These are phyloP conservation scores for Emergomyces africanus DNA, from an alignment of 2,329 filamentous ascomycete species.

Conservation along the genomic window DNA sequence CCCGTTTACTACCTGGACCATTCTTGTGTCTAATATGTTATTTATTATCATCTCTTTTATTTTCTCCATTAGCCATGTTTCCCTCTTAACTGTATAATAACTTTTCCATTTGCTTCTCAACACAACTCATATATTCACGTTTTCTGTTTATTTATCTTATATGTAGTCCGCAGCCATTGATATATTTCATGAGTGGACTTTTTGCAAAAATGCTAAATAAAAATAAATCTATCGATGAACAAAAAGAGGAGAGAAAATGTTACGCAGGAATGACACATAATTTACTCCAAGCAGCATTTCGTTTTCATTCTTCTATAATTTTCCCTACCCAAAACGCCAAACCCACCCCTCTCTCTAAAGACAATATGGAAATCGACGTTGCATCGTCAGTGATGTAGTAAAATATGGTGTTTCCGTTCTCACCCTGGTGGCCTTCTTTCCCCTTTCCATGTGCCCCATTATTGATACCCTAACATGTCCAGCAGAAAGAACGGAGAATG, in stretches of 20 bases:
- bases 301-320: neutral
- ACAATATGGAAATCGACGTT: neutral
- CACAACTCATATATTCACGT: neutral
- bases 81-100: conserved; percentile 2
- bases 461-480: neutral
- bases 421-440: neutral
- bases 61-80: neutral
- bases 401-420: neutral
- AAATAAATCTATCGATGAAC: neutral
- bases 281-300: neutral
- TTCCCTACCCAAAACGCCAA: neutral
- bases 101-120: neutral
- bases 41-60: neutral
- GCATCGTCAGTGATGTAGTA: neutral
- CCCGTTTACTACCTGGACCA: neutral
- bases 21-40: neutral
- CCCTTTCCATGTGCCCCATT: neutral
- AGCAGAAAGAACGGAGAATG: neutral
- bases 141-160: neutral
- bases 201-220: too few relatives aligned
- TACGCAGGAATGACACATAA: neutral
- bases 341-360: neutral
- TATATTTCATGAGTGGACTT: too few relatives aligned
- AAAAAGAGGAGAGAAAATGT: neutral
- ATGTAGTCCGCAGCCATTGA: neutral